Base-by-base conservation (phyloP, 257 asterid species). In the Gynochthodes officinalis region DNA sequence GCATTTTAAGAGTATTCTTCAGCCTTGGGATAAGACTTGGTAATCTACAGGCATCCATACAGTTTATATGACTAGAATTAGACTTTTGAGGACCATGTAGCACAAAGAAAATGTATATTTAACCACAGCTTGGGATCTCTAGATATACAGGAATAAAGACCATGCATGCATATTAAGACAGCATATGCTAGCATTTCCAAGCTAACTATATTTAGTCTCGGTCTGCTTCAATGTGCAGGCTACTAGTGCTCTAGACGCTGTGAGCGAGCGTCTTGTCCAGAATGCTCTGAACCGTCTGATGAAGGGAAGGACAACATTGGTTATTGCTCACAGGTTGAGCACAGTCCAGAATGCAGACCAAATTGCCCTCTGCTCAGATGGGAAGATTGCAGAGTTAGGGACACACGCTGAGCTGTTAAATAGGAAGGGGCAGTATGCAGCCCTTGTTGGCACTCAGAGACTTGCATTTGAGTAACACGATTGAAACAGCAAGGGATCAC, bases 221-320 rank as follows among this genome's bases (percentile, higher is more conserved):
- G 62, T 48, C 66, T 78, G 42, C 35, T 64, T 64, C 30, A 33
- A 14, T 76, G 18, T 79, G 74, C 85, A 91, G 98, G 99, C 99
- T 30, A 94, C 99, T 1, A 91, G 99, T 75, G 98, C 99, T 33
- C 78, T 94, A 81, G 99, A 94, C 76, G 89, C 97, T 0, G 85
- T 88, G 67, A 94, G 98, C 42, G 99, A 94, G 84, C 91, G 96
- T 52, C 81, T 91, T 49, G 99, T 94, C 54, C 99, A 94, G 85
- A 93, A 87, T 44, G 99, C 98, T 23, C 73, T 94, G 84, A 88
- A 80, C 79, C 96, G 87, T 37, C 84, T 94, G 35, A 91, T 91
- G 99, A 91, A 87, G 89, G 99, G 97, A 70, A 84, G 97, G 81
- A 94, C 99, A 37, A 94, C 99, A 8, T 67, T 94, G 80, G 98